phyloP scores from a whole-genome alignment of 208 protist genomes.

The Leishmania turanica region DNA sequence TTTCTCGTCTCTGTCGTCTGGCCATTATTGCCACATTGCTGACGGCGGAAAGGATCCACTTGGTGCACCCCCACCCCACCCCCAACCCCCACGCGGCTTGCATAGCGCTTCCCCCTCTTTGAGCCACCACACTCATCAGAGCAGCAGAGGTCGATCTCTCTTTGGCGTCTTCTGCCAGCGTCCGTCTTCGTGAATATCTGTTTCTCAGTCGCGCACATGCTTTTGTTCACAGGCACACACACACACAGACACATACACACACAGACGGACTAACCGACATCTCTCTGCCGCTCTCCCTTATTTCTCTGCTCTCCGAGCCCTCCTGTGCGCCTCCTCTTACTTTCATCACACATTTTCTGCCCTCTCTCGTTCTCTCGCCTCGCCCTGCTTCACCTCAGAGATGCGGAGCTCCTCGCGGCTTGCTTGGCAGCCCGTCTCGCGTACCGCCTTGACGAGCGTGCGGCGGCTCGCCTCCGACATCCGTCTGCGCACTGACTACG shows the following conservation, averaged over 20 bases:
- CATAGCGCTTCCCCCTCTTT: background rate
- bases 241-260: background rate
- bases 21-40: background rate
- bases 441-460: conserved; percentile 13
- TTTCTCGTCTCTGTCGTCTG: background rate
- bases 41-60: background rate
- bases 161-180: background rate
- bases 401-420: conserved; percentile 54
- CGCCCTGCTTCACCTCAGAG: background rate
- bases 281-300: too few relatives aligned
- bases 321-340: too few relatives aligned
- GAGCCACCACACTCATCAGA: background rate
- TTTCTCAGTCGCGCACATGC: background rate
- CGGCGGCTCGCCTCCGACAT: conserved; percentile 38
- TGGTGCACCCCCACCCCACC: background rate
- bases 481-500: conserved; percentile 74
- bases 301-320: background rate
- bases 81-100: background rate
- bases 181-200: background rate
- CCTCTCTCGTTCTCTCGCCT: background rate
- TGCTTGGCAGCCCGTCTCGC: conserved; percentile 57
- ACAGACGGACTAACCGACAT: background rate
- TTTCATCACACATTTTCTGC: background rate
- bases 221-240: background rate
- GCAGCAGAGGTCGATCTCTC: background rate